These are phyloP conservation scores for Hypoxylon sp. DNA, from an alignment of 2,329 filamentous ascomycete species.

Conservation along the genomic window DNA sequence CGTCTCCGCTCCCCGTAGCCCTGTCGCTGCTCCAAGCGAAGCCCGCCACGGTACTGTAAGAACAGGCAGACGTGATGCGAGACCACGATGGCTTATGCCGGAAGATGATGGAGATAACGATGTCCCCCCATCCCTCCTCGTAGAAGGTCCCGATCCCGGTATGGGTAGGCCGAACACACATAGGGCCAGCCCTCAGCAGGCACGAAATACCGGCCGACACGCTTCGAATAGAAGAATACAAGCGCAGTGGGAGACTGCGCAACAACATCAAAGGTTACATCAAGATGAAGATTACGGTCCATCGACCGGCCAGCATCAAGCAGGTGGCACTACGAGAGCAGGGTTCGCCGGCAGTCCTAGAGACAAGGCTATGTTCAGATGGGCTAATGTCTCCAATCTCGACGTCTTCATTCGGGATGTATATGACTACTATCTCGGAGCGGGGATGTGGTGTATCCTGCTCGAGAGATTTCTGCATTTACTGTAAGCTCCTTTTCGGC, in stretches of 20 bases:
- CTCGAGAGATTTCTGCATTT: slow-evolving; percentile 80
- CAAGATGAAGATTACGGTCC: slow-evolving; percentile 55
- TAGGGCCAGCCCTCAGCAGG: slow-evolving; percentile 46
- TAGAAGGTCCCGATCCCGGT: slow-evolving; percentile 62
- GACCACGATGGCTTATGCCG: slow-evolving; percentile 51
- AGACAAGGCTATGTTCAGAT: slow-evolving; percentile 90
- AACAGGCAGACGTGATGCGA: slow-evolving; percentile 38
- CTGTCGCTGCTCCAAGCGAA: slow-evolving; percentile 42
- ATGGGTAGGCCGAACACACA: slow-evolving; percentile 48
- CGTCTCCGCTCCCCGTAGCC: slow-evolving; percentile 59
- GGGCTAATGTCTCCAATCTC: slow-evolving; percentile 91
- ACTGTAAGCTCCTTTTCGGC: slow-evolving; percentile 67
- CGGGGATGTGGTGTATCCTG: slow-evolving; percentile 88
- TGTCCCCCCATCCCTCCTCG: slow-evolving; percentile 74
- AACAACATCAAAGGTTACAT: slow-evolving; percentile 67
- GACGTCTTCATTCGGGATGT: slow-evolving; percentile 89
- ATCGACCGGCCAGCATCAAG: slow-evolving; percentile 30
- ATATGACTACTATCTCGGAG: slow-evolving; percentile 87
- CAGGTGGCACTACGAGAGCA: slow-evolving; percentile 42
- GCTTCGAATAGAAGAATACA: slow-evolving; percentile 62
- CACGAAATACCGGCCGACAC: slow-evolving; percentile 54
- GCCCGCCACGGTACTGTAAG: slow-evolving; percentile 33
- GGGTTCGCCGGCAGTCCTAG: slow-evolving; percentile 59
- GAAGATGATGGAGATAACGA: slow-evolving; percentile 66
- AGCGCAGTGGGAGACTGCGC: slow-evolving; percentile 69